These are phyloP conservation scores for Allomyces macrogynus DNA, from an alignment of 192 early-diverging fungal genomes.

Conservation along the genomic window DNA sequence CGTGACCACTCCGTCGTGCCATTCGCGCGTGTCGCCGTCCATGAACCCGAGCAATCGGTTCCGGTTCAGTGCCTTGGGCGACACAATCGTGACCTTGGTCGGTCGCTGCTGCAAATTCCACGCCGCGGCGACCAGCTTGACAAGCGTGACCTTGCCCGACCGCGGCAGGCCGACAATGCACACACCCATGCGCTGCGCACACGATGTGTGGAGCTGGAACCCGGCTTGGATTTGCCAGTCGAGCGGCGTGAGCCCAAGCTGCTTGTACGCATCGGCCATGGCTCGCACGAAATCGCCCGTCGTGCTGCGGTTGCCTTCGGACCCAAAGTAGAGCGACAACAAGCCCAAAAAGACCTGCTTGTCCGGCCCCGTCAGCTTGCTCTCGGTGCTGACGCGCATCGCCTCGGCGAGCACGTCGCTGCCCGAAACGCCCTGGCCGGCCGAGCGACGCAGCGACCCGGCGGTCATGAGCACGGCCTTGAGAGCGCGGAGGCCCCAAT, in stretches of 20 bases:
- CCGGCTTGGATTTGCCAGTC: conserved; percentile 86
- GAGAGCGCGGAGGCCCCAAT: conserved; percentile 93
- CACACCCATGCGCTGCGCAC: conserved; percentile 89
- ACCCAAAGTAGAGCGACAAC: conserved; percentile 73
- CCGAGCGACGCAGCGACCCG: conserved; percentile 81
- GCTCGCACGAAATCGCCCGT: conserved; percentile 49
- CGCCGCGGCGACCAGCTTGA: conserved; percentile 76
- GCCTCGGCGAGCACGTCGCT: conserved; percentile 87
- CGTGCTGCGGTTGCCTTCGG: conserved; percentile 60
- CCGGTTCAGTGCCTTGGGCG: conserved; percentile 94
- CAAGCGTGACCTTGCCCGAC: conserved; percentile 79
- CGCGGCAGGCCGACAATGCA: conserved; percentile 99
- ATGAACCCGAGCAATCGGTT: conserved; percentile 87
- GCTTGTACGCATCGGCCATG: conserved; percentile 50
- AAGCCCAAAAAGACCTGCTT: conserved; percentile 66
- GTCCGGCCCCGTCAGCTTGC: conserved; percentile 92
- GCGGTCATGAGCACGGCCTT: conserved; percentile 97
- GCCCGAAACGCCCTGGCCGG: conserved; percentile 50
- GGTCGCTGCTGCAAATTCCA: conserved; percentile 68
- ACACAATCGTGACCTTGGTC: conserved; percentile 79
- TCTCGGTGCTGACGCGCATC: conserved; percentile 87
- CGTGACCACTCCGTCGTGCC: conserved; percentile 98
- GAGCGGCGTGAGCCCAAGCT: conserved; percentile 49
- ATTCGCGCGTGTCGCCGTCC: conserved; percentile 94
- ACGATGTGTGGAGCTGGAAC: conserved; percentile 91